Conservation (phyloP, 768 basidiomycete species). For the Rhizopogon vinicolor region DNA sequence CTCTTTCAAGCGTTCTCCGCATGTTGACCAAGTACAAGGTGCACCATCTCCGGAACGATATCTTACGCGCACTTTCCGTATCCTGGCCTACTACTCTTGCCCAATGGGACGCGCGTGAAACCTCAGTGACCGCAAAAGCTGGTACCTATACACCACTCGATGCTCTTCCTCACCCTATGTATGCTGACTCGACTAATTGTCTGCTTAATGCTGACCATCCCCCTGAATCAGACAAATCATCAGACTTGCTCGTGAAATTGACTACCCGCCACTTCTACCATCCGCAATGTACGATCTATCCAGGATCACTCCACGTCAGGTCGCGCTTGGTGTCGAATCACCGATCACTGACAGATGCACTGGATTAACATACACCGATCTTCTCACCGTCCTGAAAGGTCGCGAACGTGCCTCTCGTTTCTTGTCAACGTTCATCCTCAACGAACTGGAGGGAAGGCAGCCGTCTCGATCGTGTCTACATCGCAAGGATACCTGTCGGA, state of each 20-base stretch:
- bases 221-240: conserved; percentile 49
- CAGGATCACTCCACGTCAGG: conserved; percentile 59
- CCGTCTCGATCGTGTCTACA: conserved; percentile 46
- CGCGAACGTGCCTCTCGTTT: conserved; percentile 71
- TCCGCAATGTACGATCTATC: conserved; percentile 81
- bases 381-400: conserved; percentile 58
- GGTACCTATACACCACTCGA: conserved; percentile 56
- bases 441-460: conserved; percentile 63
- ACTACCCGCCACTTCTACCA: conserved; percentile 56
- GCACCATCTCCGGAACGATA: conserved; percentile 49
- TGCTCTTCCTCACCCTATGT: conserved; percentile 66
- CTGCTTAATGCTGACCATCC: conserved; percentile 6
- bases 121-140: conserved; percentile 41
- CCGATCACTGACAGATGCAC: conserved; percentile 35
- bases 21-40: conserved; percentile 64
- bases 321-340: conserved; percentile 46
- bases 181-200: conserved; percentile 20
- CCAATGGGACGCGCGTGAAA: conserved; percentile 67
- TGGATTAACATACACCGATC: conserved; percentile 41
- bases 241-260: conserved; percentile 55
- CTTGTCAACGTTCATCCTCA: conserved; percentile 73
- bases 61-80: conserved; percentile 46
- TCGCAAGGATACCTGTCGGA: conserved; percentile 55
- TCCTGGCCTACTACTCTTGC: conserved; percentile 60
- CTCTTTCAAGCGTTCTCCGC: conserved; percentile 52